Evolutionary conservation across 2,329 filamentous ascomycete species (phyloP).

Genomic region (Mycosphaerella sp.): DNA sequence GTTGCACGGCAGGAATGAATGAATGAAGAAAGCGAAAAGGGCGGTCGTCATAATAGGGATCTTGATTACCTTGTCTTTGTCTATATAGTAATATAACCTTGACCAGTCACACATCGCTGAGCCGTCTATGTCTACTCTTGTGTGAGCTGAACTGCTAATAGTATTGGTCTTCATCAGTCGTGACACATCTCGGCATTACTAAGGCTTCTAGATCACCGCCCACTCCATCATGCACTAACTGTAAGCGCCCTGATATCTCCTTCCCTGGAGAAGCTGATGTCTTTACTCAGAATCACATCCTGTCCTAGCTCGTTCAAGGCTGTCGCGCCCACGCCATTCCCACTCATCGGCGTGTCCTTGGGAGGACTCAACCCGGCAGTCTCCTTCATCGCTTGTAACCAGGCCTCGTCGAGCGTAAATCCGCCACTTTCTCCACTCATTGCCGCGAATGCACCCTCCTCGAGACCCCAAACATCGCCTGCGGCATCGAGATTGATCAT

Average conservation of each 20-base stretch:
- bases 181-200: not conserved
- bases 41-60: too few species aligned
- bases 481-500: constrained; percentile 36
- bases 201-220: not conserved
- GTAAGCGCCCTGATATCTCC: constrained; percentile 7
- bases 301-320: constrained; percentile 5
- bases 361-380: constrained; percentile 4
- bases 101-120: too few species aligned
- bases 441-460: constrained; percentile 32
- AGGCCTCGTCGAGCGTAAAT: constrained; percentile 34
- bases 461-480: constrained; percentile 31
- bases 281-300: constrained; percentile 7
- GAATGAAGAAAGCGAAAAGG: too few species aligned
- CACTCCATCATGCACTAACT: not conserved
- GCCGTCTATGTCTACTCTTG: too few species aligned
- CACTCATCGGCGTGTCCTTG: constrained; percentile 9
- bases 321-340: constrained; percentile 11
- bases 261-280: constrained; percentile 7
- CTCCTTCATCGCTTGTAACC: constrained; percentile 33
- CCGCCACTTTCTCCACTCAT: constrained; percentile 32
- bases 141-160: too few species aligned
- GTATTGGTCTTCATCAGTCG: not conserved
- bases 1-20: too few species aligned
- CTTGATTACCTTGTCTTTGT: too few species aligned
- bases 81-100: too few species aligned